Conservation (phyloP, 108 stramenopile species). For the Skeletonema marinoi region DNA sequence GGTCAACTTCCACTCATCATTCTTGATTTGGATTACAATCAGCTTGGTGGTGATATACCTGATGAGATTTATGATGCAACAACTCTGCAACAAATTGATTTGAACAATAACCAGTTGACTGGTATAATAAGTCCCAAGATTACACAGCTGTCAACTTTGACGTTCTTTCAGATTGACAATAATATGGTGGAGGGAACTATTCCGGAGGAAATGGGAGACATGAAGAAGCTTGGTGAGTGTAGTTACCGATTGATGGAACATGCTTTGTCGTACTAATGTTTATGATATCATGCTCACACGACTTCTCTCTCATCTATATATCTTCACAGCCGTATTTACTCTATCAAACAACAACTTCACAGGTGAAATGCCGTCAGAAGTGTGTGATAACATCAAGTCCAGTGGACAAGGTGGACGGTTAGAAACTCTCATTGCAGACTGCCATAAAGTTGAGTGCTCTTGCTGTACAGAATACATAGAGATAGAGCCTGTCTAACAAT, state of each 20-base stretch:
- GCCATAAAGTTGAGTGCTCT: neutral
- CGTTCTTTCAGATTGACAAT: constrained; percentile 19
- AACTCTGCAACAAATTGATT: constrained; percentile 55
- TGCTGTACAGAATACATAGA: neutral
- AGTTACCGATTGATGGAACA: neutral
- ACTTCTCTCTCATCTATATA: neutral
- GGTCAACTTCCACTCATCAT: constrained; percentile 2
- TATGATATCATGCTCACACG: neutral
- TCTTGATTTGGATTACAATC: constrained; percentile 67
- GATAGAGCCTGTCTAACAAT: neutral
- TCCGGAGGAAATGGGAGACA: constrained; percentile 13
- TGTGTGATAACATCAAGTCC: constrained; percentile 21
- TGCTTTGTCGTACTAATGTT: no score
- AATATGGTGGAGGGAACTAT: constrained; percentile 24
- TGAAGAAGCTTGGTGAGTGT: constrained; percentile 35
- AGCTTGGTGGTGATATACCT: constrained; percentile 50
- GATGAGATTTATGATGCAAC: constrained; percentile 29
- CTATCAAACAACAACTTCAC: constrained; percentile 49
- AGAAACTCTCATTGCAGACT: neutral
- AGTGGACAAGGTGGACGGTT: neutral
- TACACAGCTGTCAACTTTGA: constrained; percentile 15
- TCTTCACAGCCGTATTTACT: constrained; percentile 42
- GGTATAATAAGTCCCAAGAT: constrained; percentile 56
- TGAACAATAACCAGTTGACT: constrained; percentile 59
- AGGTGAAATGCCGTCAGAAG: constrained; percentile 50